Evolutionary conservation across 257 asterid genomes (phyloP), one percentile per base, ranked within the genome.

Genomic region (Solanum chilense): DNA sequence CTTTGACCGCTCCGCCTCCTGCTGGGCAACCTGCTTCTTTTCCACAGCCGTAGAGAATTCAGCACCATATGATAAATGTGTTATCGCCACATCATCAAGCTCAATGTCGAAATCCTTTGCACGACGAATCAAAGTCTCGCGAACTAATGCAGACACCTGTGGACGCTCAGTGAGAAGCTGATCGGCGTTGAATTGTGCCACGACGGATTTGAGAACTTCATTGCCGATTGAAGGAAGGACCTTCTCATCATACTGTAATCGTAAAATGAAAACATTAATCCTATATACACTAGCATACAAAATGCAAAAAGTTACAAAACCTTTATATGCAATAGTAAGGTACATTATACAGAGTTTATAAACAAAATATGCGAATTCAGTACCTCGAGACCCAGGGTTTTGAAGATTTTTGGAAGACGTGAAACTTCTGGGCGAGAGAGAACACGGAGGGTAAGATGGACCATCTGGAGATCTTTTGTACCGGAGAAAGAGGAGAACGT

Each of bases 1-100:
- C 86, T 95, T 97, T 20, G 99, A 96, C 88, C 99, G 66, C 93
- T 97, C 98, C 0, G 99, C 99, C 92, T 97, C 99, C 91, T 97
- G 99, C 91, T 96, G 98, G 9, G 99, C 99, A 70, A 96, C 99
- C 92, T 97, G 99, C 91, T 97, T 97, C 97, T 97, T 98, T 91
- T 97, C 99, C 87, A 96, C 99, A 5, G 99, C 99, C 91, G 86
- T 95, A 0, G 99, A 96, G 90, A 97, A 97, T 87, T 97, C 98
- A 7, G 95, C 92, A 68, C 99, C 99, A 58, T 97, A 97, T 0
- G 98, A 96, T 89, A 97, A 90, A 86, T 96, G 99, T 6, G 99
- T 97, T 80, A 97, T 97, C 0, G 98, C 99, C 56, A 97, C 99
- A 74, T 97, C 99, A 87, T 97, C 99, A 6, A 97, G 92, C 87